Percentiles rank a stretch among this genome's conserved stretches.
These are phyloP conservation scores for Caryopteris hybrid DNA, from an alignment of 305 asterid species.

Conservation along the genomic window DNA sequence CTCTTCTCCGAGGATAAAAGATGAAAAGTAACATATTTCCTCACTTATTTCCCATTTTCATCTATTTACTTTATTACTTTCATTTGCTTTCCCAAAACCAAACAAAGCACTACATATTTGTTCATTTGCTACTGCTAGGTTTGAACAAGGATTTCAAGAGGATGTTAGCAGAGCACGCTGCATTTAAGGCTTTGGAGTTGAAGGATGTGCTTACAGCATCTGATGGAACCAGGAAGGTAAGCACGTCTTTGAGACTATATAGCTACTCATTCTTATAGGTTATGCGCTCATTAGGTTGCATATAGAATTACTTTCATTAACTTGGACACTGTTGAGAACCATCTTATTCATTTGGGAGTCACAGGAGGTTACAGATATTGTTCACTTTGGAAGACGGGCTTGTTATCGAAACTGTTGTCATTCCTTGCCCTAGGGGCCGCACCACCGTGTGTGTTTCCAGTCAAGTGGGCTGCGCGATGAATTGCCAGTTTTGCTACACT, in stretches of 20 bases:
- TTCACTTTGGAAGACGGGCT: slow-evolving; percentile 79
- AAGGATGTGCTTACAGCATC: slow-evolving; percentile 70
- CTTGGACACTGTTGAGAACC: slow-evolving; percentile 32
- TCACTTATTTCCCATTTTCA: not conserved
- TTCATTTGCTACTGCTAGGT: slow-evolving; percentile 42
- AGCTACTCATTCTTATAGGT: not conserved
- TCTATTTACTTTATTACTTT: not conserved
- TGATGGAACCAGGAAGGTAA: slow-evolving; percentile 93
- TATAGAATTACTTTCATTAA: slow-evolving; percentile 4
- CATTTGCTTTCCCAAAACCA: not conserved
- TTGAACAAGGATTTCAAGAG: slow-evolving; percentile 78
- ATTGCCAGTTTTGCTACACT: slow-evolving; percentile 97
- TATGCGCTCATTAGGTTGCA: slow-evolving; percentile 8
- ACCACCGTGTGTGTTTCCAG: slow-evolving; percentile 94
- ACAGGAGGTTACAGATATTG: slow-evolving; percentile 86
- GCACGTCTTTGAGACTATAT: slow-evolving; percentile 11
- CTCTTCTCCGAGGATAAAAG: not conserved
- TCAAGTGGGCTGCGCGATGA: slow-evolving; percentile 97
- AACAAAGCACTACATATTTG: not conserved
- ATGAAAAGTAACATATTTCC: not conserved
- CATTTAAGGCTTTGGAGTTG: slow-evolving; percentile 50
- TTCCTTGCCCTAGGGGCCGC: slow-evolving; percentile 82
- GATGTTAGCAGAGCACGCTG: slow-evolving; percentile 69
- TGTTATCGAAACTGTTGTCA: slow-evolving; percentile 85
- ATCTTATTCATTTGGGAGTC: slow-evolving; percentile 56